Percentiles rank a stretch among this genome's conserved stretches.
Evolutionary conservation across 768 basidiomycete genomes (phyloP).

Genomic region (Boletus edulis): DNA sequence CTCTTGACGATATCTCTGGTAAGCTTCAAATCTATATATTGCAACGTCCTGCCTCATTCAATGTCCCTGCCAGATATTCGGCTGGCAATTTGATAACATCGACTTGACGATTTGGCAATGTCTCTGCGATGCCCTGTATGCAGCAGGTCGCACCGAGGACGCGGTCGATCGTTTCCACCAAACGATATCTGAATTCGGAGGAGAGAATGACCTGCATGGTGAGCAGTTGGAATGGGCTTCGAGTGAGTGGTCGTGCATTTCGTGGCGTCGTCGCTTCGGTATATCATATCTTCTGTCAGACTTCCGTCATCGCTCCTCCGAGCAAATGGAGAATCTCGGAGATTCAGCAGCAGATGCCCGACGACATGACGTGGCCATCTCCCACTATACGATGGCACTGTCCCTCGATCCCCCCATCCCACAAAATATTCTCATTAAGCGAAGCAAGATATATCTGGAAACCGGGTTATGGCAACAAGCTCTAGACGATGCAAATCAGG

Average conservation of each 20-base stretch:
- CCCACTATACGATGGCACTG: not conserved
- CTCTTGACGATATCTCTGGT: not conserved
- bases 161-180: not conserved
- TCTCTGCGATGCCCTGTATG: conserved; percentile 6
- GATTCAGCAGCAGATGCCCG: not conserved
- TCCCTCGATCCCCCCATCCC: not conserved
- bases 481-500: not conserved
- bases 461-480: not conserved
- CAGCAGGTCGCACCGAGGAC: not conserved
- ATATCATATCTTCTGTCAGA: not conserved
- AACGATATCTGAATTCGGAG: not conserved
- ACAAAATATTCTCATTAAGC: not conserved
- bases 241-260: not conserved
- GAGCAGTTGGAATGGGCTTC: not conserved
- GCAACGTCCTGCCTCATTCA: not conserved
- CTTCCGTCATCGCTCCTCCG: not conserved
- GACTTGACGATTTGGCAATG: not conserved
- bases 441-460: not conserved
- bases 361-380: not conserved
- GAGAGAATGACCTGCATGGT: not conserved
- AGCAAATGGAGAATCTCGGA: not conserved
- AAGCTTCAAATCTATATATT: not conserved
- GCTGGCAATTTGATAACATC: conserved; percentile 6
- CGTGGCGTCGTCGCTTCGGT: not conserved
- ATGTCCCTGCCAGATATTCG: conserved; percentile 2